Evolutionary conservation across 495 filamentous ascomycete species (phyloP).

Genomic region (Aspergillus leporis): DNA sequence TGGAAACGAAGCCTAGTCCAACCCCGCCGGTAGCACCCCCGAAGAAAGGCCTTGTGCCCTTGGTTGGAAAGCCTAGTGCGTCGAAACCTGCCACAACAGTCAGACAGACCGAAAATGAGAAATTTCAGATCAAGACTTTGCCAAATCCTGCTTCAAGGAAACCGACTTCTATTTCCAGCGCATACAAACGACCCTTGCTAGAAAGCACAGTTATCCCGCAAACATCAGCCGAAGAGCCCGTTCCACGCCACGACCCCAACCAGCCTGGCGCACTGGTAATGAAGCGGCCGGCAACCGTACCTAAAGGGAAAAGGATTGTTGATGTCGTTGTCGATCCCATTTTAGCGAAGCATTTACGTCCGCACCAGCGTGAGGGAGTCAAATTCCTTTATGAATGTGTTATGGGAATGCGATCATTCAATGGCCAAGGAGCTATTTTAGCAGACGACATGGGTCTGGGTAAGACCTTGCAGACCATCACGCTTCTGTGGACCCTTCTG

Average conservation of each 20-base stretch:
- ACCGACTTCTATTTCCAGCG: conserved; percentile 24
- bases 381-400: conserved; percentile 82
- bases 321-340: conserved; percentile 81
- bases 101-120: neutral
- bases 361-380: conserved; percentile 77
- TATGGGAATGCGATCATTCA: conserved; percentile 73
- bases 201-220: conserved; percentile 52
- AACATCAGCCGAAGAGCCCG: conserved; percentile 40
- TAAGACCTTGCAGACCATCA: conserved; percentile 79
- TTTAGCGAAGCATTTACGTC: conserved; percentile 63
- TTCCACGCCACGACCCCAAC: conserved; percentile 67
- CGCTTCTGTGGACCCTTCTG: conserved; percentile 75
- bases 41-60: conserved; percentile 27
- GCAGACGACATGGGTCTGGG: conserved; percentile 85
- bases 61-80: conserved; percentile 15
- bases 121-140: neutral
- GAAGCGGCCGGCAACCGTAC: conserved; percentile 57
- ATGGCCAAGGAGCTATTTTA: conserved; percentile 73
- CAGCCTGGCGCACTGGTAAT: conserved; percentile 67
- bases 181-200: conserved; percentile 64
- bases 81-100: conserved; percentile 4
- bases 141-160: conserved; percentile 25
- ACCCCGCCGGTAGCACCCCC: conserved; percentile 13
- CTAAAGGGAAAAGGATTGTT: conserved; percentile 67
- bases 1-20: conserved; percentile 31